A percentile compares a stretch with the other conserved stretches of the same genome.
These are phyloP conservation scores for Golubevia pallescens DNA, from an alignment of 1,284 basidiomycete species.

Conservation along the genomic window DNA sequence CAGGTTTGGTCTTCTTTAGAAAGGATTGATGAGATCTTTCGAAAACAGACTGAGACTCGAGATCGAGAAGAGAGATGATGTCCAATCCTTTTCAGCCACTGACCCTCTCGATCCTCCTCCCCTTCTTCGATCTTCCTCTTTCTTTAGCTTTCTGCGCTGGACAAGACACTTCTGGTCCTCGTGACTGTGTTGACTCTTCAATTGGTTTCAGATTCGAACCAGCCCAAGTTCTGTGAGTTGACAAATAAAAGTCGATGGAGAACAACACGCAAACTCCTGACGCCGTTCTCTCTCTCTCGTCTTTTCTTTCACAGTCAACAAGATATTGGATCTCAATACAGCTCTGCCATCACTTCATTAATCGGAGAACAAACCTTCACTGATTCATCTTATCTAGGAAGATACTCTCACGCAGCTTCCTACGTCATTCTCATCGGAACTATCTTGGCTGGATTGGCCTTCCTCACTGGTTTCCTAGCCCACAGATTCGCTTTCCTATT, in stretches of 20 bases:
- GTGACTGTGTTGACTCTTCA: slow-evolving; percentile 18
- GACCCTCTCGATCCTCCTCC: too few species aligned
- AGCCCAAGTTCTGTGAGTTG: slow-evolving; percentile 8
- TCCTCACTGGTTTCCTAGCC: slow-evolving; percentile 39
- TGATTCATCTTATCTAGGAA: slow-evolving; percentile 31
- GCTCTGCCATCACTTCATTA: slow-evolving; percentile 13
- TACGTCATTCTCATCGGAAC: slow-evolving; percentile 54
- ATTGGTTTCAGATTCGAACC: slow-evolving; percentile 46
- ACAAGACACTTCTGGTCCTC: slow-evolving; percentile 11
- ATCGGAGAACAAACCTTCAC: slow-evolving; percentile 19
- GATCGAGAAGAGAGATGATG: too few species aligned
- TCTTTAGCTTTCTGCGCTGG: slow-evolving; percentile 35
- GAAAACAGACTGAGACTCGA: too few species aligned
- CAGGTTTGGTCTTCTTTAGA: too few species aligned
- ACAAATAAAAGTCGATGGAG: not conserved
- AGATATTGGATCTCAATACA: too few species aligned
- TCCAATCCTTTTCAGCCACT: too few species aligned
- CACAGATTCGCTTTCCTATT: slow-evolving; percentile 49
- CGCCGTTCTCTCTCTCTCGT: too few species aligned
- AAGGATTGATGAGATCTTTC: too few species aligned
- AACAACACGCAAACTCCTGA: too few species aligned
- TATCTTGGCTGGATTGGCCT: slow-evolving; percentile 44
- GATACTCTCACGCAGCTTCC: slow-evolving; percentile 41
- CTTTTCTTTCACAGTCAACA: too few species aligned
- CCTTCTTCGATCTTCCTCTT: too few species aligned